Evolutionary conservation across 306 rosid species (phyloP).

Genomic region (Vicia faba): DNA sequence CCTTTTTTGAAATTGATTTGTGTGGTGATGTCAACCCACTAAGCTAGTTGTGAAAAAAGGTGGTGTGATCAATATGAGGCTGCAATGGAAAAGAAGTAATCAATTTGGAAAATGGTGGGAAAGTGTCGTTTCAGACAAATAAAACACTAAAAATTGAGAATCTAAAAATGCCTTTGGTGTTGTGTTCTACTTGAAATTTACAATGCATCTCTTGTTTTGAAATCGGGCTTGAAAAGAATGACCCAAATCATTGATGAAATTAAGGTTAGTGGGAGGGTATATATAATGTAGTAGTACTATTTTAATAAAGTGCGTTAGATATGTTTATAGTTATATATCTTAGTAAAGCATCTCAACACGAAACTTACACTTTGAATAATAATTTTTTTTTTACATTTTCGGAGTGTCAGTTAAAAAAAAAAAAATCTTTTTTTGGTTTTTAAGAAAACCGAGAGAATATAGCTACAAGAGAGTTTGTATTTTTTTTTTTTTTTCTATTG

Average conservation of each 20-base stretch:
- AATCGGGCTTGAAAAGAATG: background rate
- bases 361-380: no score
- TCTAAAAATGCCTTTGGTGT: constrained; percentile 1
- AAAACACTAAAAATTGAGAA: background rate
- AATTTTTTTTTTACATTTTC: no score
- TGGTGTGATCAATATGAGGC: constrained; percentile 29
- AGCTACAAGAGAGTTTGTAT: no score
- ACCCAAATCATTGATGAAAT: background rate
- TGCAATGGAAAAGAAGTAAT: constrained; percentile 18
- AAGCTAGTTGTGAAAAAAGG: background rate
- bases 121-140: constrained; percentile 2
- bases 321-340: background rate
- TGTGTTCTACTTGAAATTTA: background rate
- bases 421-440: no score
- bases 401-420: no score
- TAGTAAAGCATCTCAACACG: background rate
- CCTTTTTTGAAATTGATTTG: background rate
- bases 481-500: no score
- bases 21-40: constrained; percentile 31
- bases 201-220: background rate
- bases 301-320: background rate
- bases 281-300: background rate
- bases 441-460: no score
- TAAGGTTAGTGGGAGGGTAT: background rate
- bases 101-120: constrained; percentile 30